Evolutionary conservation across 257 asterid species (phyloP).

Genomic region (Jaltomata sinuosa): DNA sequence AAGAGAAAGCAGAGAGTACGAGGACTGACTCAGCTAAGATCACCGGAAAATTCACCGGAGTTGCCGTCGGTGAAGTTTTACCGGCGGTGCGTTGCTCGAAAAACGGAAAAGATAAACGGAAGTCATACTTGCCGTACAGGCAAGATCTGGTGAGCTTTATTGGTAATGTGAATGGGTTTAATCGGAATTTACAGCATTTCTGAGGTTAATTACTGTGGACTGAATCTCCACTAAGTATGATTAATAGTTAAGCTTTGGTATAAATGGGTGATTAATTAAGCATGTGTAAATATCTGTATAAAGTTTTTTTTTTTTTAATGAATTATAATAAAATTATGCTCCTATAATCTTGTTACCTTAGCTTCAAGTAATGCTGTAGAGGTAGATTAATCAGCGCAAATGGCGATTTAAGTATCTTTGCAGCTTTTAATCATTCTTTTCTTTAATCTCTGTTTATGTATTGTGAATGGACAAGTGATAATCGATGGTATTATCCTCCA

Average conservation of each 20-base stretch:
- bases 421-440: too few species aligned
- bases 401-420: too few species aligned
- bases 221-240: not conserved
- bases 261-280: not conserved
- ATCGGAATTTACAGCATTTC: slow-evolving; percentile 15
- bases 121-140: slow-evolving; percentile 58
- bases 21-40: not conserved
- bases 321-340: too few species aligned
- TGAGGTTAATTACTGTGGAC: not conserved
- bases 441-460: too few species aligned
- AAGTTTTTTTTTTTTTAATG: not conserved
- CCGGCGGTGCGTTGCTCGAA: not conserved
- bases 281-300: not conserved
- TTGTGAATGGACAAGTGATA: too few species aligned
- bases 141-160: slow-evolving; percentile 52
- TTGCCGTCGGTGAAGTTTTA: not conserved
- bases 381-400: too few species aligned
- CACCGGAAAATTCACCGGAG: not conserved
- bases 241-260: not conserved
- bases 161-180: slow-evolving; percentile 36
- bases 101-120: slow-evolving; percentile 11
- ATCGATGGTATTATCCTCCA: too few species aligned
- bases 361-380: too few species aligned
- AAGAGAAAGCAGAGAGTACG: not conserved
- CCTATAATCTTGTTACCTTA: too few species aligned